Conservation (phyloP, 2,329 filamentous ascomycete species). For the Paracamarosporium sp. region DNA sequence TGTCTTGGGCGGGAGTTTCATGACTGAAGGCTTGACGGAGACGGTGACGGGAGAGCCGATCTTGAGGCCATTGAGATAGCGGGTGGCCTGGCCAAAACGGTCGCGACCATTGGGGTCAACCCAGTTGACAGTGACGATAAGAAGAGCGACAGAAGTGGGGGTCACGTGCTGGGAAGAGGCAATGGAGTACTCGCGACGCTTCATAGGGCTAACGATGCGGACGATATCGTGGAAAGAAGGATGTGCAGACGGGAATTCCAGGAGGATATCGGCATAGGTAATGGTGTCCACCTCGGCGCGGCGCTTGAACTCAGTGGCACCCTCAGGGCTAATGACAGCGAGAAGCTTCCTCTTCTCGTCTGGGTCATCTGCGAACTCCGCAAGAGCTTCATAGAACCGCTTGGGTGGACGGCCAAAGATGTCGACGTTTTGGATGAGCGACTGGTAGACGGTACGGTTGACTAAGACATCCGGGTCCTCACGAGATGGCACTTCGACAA, state of each 20-base stretch:
- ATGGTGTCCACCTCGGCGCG: slow-evolving; percentile 89
- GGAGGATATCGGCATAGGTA: slow-evolving; percentile 88
- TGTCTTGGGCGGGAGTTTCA: slow-evolving; percentile 91
- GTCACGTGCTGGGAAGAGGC: slow-evolving; percentile 96
- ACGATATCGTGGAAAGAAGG: slow-evolving; percentile 88
- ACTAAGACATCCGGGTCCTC: slow-evolving; percentile 78
- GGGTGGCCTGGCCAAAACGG: slow-evolving; percentile 91
- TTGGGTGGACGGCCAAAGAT: slow-evolving; percentile 97
- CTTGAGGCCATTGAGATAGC: slow-evolving; percentile 80
- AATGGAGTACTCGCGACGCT: slow-evolving; percentile 98
- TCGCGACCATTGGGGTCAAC: slow-evolving; percentile 85
- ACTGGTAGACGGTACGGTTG: slow-evolving; percentile 91
- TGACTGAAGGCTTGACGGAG: slow-evolving; percentile 96
- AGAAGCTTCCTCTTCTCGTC: slow-evolving; percentile 81
- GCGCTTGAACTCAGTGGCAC: slow-evolving; percentile 88
- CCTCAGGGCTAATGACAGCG: slow-evolving; percentile 74
- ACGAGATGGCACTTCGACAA: slow-evolving; percentile 90
- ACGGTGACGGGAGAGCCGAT: slow-evolving; percentile 83
- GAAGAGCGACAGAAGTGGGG: slow-evolving; percentile 85
- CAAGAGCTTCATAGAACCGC: slow-evolving; percentile 93
- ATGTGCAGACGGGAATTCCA: slow-evolving; percentile 88
- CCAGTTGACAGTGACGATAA: slow-evolving; percentile 98
- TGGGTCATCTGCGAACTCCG: slow-evolving; percentile 84
- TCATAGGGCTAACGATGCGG: slow-evolving; percentile 87
- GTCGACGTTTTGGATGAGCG: slow-evolving; percentile 89